Percentiles rank a stretch among this genome's conserved stretches.
These are phyloP conservation scores for Bipolaris victoriae DNA, from an alignment of 2,329 filamentous ascomycete species.

Conservation along the genomic window DNA sequence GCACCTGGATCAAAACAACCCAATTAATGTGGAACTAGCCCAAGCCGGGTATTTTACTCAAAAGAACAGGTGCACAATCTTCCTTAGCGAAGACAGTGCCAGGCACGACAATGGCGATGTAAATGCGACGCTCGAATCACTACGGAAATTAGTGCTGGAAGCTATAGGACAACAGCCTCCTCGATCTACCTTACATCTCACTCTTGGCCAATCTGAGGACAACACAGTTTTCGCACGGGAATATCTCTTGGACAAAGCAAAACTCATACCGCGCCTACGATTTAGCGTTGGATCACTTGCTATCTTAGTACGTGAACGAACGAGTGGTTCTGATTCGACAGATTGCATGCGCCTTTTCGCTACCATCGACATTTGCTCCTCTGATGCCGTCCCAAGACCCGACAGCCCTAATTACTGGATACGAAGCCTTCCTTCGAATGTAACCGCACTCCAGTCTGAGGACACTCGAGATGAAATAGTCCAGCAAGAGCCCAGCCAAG, in stretches of 20 bases:
- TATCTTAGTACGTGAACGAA: slow-evolving; percentile 60
- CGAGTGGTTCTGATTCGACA: slow-evolving; percentile 29
- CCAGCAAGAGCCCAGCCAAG: slow-evolving; percentile 5
- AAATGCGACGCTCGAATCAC: slow-evolving; percentile 14
- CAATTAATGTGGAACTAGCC: slow-evolving; percentile 41
- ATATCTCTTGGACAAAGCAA: slow-evolving; percentile 61
- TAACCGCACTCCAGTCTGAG: background rate
- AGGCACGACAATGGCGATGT: slow-evolving; percentile 11
- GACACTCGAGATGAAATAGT: slow-evolving; percentile 9
- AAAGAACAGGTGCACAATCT: slow-evolving; percentile 56
- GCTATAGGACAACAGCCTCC: slow-evolving; percentile 32
- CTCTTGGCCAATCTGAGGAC: slow-evolving; percentile 64
- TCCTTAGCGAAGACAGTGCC: slow-evolving; percentile 25
- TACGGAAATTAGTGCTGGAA: slow-evolving; percentile 30
- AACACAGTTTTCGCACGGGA: slow-evolving; percentile 54
- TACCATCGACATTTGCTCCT: slow-evolving; percentile 48
- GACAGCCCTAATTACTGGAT: slow-evolving; percentile 25
- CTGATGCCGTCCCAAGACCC: slow-evolving; percentile 2
- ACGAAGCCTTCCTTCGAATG: background rate
- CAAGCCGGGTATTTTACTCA: slow-evolving; percentile 58
- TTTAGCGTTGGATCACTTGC: slow-evolving; percentile 60
- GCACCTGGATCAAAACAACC: slow-evolving; percentile 1
- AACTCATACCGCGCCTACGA: slow-evolving; percentile 54
- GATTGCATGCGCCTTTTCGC: slow-evolving; percentile 66
- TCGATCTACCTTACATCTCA: slow-evolving; percentile 59